phyloP scores from a whole-genome alignment of 2,329 filamentous ascomycete genomes.

The Penicillium sp. region DNA sequence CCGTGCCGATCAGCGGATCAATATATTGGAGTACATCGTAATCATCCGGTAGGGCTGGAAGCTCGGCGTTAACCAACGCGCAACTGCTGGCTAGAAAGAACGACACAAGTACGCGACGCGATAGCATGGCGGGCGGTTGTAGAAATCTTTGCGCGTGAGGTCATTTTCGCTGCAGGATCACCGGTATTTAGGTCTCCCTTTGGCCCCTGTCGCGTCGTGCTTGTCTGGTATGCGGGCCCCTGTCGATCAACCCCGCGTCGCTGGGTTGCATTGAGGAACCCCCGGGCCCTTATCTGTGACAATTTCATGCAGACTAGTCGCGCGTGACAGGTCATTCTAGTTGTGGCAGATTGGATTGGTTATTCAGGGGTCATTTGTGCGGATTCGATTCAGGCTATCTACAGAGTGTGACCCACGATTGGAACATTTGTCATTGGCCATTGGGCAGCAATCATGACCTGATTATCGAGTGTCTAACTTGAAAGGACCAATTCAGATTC shows the following conservation, averaged over 20 bases:
- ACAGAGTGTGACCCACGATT: not conserved
- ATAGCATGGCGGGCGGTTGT: constrained; percentile 11
- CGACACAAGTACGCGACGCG: constrained; percentile 10
- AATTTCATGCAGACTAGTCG: not conserved
- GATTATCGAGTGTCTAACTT: not conserved
- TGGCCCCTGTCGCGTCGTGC: constrained; percentile 7
- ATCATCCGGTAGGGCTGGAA: constrained; percentile 18
- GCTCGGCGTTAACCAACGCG: constrained; percentile 11
- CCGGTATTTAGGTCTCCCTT: constrained; percentile 13
- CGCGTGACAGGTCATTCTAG: not conserved
- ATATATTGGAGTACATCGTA: constrained; percentile 48
- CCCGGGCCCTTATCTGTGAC: not conserved
- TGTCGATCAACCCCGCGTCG: constrained; percentile 20
- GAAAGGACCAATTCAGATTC: too few species aligned
- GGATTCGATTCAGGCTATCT: not conserved
- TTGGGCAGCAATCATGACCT: not conserved
- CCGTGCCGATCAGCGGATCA: constrained; percentile 57
- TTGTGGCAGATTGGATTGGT: not conserved
- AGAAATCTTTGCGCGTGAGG: not conserved
- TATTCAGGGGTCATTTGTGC: not conserved
- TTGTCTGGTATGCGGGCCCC: constrained; percentile 13
- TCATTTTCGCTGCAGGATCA: not conserved
- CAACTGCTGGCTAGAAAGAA: constrained; percentile 13
- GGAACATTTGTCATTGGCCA: not conserved
- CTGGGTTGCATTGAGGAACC: constrained; percentile 9